Evolutionary conservation across 306 rosid species (phyloP), one percentile per base, ranked within the genome.

Genomic region (Trifolium repens): DNA sequence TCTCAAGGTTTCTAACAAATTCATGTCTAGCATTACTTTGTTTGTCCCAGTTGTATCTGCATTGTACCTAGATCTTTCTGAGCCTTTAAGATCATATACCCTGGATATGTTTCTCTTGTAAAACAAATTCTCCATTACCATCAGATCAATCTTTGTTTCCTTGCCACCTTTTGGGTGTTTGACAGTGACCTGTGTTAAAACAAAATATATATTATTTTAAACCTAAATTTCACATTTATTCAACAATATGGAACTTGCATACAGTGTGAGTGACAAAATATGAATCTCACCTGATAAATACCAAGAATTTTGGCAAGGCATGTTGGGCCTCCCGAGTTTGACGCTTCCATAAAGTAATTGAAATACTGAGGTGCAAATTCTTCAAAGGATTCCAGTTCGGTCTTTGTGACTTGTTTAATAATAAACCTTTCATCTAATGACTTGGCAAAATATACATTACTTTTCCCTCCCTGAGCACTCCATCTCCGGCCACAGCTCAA

Each of bases 391-490:
- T 89, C 99, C 82, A 96, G 72, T 84, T 96, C 99, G 4, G 97
- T 96, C 85, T 88, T 92, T 0, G 97, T 89, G 58, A 96, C 99
- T 75, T 96, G 99, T 76, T 96, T 96, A 37, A 96, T 77, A 35
- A 96, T 92, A 83, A 96, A 92, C 72, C 99, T 85, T 62, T 92
- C 99, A 69, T 96, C 99, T 77, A 92, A 77, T 8, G 99, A 90
- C 87, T 89, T 96, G 63, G 99, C 99, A 70, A 96, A 92, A 78
- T 96, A 96, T 6, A 89, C 99, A 79, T 92, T 96, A 85, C 99
- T 96, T 86, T 92, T 96, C 59, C 99, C 99, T 62, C 99, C 99
- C 84, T 96, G 98, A 5, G 99, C 99, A 44, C 92, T 88, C 99
- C 99, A 96, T 81, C 88, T 82, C 85, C 22, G 86, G 73, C 98